Evolutionary conservation across 2,329 filamentous ascomycete genomes (phyloP).

Genomic region (Talaromyces sp.): DNA sequence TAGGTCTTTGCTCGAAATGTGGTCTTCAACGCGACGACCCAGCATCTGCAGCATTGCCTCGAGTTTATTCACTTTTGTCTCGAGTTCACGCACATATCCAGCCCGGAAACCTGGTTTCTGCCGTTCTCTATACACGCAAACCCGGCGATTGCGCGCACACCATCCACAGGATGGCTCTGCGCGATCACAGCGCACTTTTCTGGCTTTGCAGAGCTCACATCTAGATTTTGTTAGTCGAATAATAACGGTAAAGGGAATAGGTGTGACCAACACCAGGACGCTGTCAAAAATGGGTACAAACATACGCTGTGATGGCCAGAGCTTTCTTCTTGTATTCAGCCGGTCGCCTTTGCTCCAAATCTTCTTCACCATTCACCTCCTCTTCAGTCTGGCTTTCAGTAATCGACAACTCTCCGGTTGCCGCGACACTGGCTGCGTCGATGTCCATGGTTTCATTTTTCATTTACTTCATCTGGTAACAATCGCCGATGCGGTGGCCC

Average conservation of each 20-base stretch:
- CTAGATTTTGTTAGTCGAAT: not conserved
- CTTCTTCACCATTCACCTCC: not conserved
- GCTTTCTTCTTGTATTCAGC: not conserved
- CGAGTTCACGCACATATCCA: constrained; percentile 3
- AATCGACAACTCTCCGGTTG: not conserved
- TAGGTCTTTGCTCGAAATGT: not conserved
- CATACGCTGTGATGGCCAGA: not conserved
- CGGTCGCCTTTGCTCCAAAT: not conserved
- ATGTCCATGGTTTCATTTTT: not conserved
- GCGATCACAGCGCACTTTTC: constrained; percentile 6
- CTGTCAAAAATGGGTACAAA: not conserved
- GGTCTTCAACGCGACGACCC: not conserved
- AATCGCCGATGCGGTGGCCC: not conserved
- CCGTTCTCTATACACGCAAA: not conserved
- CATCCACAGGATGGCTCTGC: constrained; percentile 4
- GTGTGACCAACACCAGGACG: not conserved
- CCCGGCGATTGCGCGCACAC: constrained; percentile 1
- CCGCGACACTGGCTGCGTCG: not conserved
- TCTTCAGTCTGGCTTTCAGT: not conserved
- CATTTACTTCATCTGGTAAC: constrained; percentile 2
- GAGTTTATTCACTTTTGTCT: constrained; percentile 1
- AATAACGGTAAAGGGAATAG: not conserved
- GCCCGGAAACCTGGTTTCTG: constrained; percentile 5
- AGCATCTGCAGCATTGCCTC: not conserved
- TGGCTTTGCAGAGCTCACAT: constrained; percentile 2